These are phyloP conservation scores for Geotrichum siamense DNA, from an alignment of 1,139 yeast genomes.

Conservation along the genomic window DNA sequence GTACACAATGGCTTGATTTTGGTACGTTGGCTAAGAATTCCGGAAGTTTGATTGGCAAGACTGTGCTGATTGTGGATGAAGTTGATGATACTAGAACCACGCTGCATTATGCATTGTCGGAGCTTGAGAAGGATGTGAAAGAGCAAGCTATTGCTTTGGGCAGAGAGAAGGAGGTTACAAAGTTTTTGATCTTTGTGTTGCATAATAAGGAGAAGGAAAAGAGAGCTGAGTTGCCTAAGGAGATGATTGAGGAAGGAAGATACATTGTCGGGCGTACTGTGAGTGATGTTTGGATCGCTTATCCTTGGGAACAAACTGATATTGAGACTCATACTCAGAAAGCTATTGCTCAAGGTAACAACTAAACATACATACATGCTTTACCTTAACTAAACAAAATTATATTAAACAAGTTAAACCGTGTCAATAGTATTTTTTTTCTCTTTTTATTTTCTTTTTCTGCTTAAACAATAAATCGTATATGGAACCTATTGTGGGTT, in stretches of 20 bases:
- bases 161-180: conserved; percentile 50
- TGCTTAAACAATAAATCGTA: no score
- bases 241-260: conserved; percentile 56
- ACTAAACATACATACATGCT: no score
- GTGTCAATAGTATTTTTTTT: no score
- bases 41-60: conserved; percentile 68
- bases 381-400: no score
- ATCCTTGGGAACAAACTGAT: conserved; percentile 94
- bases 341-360: conserved; percentile 72
- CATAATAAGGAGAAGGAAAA: conserved; percentile 90
- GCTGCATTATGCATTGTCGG: conserved; percentile 82
- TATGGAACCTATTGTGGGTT: no score
- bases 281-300: conserved; percentile 93
- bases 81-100: conserved; percentile 96
- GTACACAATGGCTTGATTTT: conserved; percentile 96
- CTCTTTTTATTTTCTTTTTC: no score
- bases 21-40: conserved; percentile 50
- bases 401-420: no score
- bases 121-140: conserved; percentile 74
- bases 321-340: conserved; percentile 78
- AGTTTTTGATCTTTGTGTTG: conserved; percentile 81
- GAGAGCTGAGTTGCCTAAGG: conserved; percentile 66
- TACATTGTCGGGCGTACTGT: conserved; percentile 88
- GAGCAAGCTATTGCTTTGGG: conserved; percentile 48
- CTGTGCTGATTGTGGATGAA: conserved; percentile 79